phyloP scores from a whole-genome alignment of 2,329 filamentous ascomycete species.

The Fusarium pininemorale region DNA sequence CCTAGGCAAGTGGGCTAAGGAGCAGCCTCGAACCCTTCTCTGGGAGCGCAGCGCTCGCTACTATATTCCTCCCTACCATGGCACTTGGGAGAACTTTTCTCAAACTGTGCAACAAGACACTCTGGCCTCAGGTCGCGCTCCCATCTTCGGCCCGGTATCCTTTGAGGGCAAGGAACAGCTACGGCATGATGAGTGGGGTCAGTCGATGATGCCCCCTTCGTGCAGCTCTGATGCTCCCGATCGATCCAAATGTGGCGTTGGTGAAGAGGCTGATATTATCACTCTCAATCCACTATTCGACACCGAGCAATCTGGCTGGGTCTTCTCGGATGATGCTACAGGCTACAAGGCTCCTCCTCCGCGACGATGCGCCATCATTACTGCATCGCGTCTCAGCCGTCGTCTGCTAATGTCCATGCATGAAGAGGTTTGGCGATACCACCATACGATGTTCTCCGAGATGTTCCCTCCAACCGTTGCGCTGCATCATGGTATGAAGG shows the following conservation, averaged over 20 bases:
- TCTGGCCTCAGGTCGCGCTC: slow-evolving; percentile 56
- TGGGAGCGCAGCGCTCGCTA: slow-evolving; percentile 83
- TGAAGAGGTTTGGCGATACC: slow-evolving; percentile 72
- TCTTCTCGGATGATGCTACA: slow-evolving; percentile 74
- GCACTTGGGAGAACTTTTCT: slow-evolving; percentile 76
- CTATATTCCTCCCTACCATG: slow-evolving; percentile 77
- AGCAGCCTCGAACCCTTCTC: slow-evolving; percentile 74
- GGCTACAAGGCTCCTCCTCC: slow-evolving; percentile 73
- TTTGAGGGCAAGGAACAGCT: slow-evolving; percentile 60
- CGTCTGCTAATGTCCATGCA: slow-evolving; percentile 77
- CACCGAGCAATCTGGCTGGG: slow-evolving; percentile 75
- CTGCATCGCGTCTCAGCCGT: slow-evolving; percentile 72
- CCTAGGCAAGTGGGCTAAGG: slow-evolving; percentile 70
- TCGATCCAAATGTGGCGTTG: slow-evolving; percentile 67
- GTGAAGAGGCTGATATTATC: slow-evolving; percentile 78
- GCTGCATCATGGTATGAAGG: slow-evolving; percentile 80
- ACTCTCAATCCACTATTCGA: slow-evolving; percentile 82
- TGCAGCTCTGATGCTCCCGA: slow-evolving; percentile 63
- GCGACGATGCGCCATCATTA: slow-evolving; percentile 76
- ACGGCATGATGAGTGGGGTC: slow-evolving; percentile 61
- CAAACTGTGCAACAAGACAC: slow-evolving; percentile 71
- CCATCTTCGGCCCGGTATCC: slow-evolving; percentile 74
- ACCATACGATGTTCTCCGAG: slow-evolving; percentile 79
- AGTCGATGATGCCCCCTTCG: slow-evolving; percentile 62
- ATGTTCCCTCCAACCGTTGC: slow-evolving; percentile 80